phyloP scores from a whole-genome alignment of 768 basidiomycete species.

The Xerocomellus amylosporus region DNA sequence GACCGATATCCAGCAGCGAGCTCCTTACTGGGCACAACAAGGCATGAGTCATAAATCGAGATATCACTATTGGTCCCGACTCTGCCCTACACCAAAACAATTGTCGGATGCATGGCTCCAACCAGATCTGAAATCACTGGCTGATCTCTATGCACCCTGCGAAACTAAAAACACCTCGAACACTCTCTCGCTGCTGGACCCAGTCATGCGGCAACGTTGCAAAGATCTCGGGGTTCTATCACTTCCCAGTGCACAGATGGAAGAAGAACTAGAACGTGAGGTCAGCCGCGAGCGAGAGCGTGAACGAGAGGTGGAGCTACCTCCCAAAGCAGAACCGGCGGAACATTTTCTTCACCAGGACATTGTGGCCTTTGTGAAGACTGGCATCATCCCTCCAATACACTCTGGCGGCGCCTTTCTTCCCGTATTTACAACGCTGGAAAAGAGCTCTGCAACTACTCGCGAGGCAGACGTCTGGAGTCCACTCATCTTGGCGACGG shows the following conservation, averaged over 20 bases:
- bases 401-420: slow-evolving; percentile 19
- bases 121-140: slow-evolving; percentile 35
- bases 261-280: slow-evolving; percentile 47
- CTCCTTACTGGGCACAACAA: slow-evolving; percentile 20
- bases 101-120: slow-evolving; percentile 35
- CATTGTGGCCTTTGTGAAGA: slow-evolving; percentile 21
- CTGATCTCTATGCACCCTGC: slow-evolving; percentile 30
- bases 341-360: slow-evolving; percentile 17
- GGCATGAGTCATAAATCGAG: slow-evolving; percentile 12
- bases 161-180: neutral
- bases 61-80: slow-evolving; percentile 11
- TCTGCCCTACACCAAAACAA: neutral
- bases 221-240: slow-evolving; percentile 9
- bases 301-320: slow-evolving; percentile 38
- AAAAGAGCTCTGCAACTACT: neutral
- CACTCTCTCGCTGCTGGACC: neutral
- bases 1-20: neutral
- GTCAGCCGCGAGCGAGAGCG: slow-evolving; percentile 40
- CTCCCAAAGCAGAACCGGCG: slow-evolving; percentile 23
- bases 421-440: slow-evolving; percentile 10
- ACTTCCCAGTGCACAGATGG: slow-evolving; percentile 19
- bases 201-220: slow-evolving; percentile 6
- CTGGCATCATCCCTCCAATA: slow-evolving; percentile 21
- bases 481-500: slow-evolving; percentile 3
- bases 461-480: slow-evolving; percentile 22